Evolutionary conservation across 106 monocot genomes (phyloP).

Genomic region (Narthecium ossifragum): DNA sequence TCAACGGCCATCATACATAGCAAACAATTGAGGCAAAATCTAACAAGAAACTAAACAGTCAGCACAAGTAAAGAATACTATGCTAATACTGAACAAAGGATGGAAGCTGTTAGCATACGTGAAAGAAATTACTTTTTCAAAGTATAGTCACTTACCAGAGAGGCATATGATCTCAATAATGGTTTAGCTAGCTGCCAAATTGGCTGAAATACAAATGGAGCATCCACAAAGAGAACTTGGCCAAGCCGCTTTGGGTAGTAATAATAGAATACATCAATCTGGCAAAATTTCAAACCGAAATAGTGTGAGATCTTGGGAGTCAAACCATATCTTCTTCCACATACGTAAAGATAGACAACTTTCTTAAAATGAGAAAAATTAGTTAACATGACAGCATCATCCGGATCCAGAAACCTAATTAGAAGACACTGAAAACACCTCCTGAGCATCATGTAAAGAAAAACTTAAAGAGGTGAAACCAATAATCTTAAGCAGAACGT

Average conservation of each 20-base stretch:
- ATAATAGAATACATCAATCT: slow-evolving; percentile 91
- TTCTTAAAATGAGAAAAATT: no score
- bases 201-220: slow-evolving; percentile 89
- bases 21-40: neutral
- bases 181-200: slow-evolving; percentile 86
- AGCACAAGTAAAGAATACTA: neutral
- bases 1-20: no score
- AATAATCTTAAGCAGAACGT: no score
- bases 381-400: no score
- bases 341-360: no score
- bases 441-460: no score
- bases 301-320: no score
- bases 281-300: slow-evolving; percentile 4
- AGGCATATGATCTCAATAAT: slow-evolving; percentile 72
- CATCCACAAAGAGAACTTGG: slow-evolving; percentile 81
- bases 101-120: no score
- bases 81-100: neutral
- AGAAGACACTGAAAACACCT: no score
- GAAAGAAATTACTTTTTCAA: neutral
- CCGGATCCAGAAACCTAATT: no score
- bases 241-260: slow-evolving; percentile 91
- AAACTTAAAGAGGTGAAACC: no score
- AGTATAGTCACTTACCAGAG: slow-evolving; percentile 42
- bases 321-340: no score
- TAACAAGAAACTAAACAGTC: neutral